phyloP scores from a whole-genome alignment of 371 early-diverging fungal species.

The Lichtheimia ornata region DNA sequence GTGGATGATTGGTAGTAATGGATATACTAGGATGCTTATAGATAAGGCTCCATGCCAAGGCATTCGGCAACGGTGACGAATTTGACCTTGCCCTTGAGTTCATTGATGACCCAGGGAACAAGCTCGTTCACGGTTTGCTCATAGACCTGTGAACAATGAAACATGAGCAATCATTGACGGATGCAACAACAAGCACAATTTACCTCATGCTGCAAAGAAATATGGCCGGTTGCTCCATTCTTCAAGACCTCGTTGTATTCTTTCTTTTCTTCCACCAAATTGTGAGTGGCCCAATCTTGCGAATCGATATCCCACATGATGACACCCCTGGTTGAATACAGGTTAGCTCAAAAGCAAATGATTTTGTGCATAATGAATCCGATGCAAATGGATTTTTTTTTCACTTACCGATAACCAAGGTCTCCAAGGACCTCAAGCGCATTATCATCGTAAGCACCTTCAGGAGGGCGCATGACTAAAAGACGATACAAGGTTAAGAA shows the following conservation, averaged over 20 bases:
- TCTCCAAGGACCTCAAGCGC: slow-evolving; percentile 39
- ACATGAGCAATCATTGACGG: background rate
- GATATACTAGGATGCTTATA: too few relatives aligned
- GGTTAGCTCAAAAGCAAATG: background rate
- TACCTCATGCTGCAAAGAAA: slow-evolving; percentile 45
- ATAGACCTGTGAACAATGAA: background rate
- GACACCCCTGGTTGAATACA: too few relatives aligned
- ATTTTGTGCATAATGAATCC: too few relatives aligned
- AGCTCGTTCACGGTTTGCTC: slow-evolving; percentile 35
- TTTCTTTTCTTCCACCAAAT: slow-evolving; percentile 18
- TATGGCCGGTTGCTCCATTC: slow-evolving; percentile 26
- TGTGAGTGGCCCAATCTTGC: slow-evolving; percentile 45
- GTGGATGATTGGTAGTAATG: too few relatives aligned
- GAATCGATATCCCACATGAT: slow-evolving; percentile 62
- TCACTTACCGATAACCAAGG: slow-evolving; percentile 43
- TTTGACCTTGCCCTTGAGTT: slow-evolving; percentile 35
- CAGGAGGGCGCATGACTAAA: slow-evolving; percentile 51
- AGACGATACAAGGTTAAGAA: background rate
- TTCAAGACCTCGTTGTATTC: slow-evolving; percentile 18
- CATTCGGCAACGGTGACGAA: slow-evolving; percentile 49
- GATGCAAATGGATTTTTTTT: too few relatives aligned
- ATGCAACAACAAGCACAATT: background rate
- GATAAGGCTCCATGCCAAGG: slow-evolving; percentile 9
- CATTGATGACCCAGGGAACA: slow-evolving; percentile 35
- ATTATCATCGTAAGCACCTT: slow-evolving; percentile 38